These are phyloP conservation scores for Saccharomycopsis synnaedendra DNA, from an alignment of 805 yeast genomes.

Conservation along the genomic window DNA sequence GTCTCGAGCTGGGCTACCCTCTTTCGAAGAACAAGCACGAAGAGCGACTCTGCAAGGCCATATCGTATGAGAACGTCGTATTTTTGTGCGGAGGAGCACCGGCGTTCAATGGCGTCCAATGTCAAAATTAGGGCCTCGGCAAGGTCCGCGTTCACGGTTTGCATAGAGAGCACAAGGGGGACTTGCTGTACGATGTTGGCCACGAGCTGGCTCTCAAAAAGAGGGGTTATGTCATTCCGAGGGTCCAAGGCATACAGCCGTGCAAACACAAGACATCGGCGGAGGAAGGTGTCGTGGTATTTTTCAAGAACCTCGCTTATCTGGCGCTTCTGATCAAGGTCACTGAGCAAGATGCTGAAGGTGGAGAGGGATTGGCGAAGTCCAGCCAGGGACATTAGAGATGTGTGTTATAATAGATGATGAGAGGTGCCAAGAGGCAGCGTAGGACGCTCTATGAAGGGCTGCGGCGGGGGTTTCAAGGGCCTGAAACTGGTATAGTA, in stretches of 20 bases:
- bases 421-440: background rate
- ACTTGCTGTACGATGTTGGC: conserved; percentile 1
- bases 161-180: background rate
- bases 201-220: conserved; percentile 1
- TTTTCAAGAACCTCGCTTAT: background rate
- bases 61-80: background rate
- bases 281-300: background rate
- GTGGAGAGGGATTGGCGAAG: conserved; percentile 1
- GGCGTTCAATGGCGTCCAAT: background rate
- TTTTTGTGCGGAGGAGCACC: background rate
- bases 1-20: no score
- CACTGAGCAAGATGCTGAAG: background rate
- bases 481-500: background rate
- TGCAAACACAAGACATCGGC: background rate
- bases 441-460: background rate
- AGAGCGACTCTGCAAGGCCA: conserved; percentile 2
- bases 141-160: background rate
- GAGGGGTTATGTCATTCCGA: background rate
- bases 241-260: background rate
- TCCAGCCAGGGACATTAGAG: background rate
- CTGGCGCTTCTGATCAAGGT: background rate
- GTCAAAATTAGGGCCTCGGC: background rate
- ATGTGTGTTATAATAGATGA: background rate
- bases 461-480: background rate
- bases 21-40: background rate